phyloP scores from a whole-genome alignment of 768 basidiomycete species.

The Mycena latifolia region DNA sequence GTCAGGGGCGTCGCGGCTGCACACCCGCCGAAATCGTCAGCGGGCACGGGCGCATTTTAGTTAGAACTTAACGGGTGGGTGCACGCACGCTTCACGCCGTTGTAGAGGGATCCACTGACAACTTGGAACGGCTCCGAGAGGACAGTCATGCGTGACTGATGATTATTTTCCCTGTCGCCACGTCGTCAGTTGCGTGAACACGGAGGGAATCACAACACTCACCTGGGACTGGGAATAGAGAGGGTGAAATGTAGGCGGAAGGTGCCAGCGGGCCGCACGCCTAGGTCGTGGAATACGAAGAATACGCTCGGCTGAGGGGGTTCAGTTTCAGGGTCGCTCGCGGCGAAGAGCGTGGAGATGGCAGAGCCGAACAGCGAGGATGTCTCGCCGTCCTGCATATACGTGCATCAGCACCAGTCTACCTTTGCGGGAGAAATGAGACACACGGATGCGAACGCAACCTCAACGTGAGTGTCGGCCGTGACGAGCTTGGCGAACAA shows the following conservation, averaged over 20 bases:
- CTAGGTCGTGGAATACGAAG: constrained; percentile 18
- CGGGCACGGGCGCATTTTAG: too few relatives aligned
- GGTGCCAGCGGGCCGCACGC: constrained; percentile 4
- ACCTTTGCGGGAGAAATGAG: too few relatives aligned
- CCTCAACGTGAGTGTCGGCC: neutral
- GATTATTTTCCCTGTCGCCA: neutral
- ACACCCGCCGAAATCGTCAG: too few relatives aligned
- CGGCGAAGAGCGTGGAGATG: neutral
- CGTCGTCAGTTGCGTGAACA: neutral
- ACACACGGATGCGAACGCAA: too few relatives aligned
- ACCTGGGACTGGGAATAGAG: neutral
- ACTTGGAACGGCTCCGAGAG: constrained; percentile 14
- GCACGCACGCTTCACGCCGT: constrained; percentile 21
- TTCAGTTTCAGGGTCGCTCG: neutral
- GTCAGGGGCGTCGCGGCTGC: too few relatives aligned
- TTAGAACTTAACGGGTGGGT: too few relatives aligned
- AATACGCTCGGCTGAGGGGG: neutral
- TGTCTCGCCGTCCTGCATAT: constrained; percentile 6
- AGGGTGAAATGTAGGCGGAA: constrained; percentile 6
- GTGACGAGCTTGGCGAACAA: neutral
- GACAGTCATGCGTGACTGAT: neutral
- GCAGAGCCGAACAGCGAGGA: neutral
- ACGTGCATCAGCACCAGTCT: too few relatives aligned
- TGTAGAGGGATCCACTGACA: neutral
- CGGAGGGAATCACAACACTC: too few relatives aligned